Evolutionary conservation across 768 basidiomycete genomes (phyloP), one percentile per base, ranked within the genome.

Genomic region (Boletus reticuloceps): DNA sequence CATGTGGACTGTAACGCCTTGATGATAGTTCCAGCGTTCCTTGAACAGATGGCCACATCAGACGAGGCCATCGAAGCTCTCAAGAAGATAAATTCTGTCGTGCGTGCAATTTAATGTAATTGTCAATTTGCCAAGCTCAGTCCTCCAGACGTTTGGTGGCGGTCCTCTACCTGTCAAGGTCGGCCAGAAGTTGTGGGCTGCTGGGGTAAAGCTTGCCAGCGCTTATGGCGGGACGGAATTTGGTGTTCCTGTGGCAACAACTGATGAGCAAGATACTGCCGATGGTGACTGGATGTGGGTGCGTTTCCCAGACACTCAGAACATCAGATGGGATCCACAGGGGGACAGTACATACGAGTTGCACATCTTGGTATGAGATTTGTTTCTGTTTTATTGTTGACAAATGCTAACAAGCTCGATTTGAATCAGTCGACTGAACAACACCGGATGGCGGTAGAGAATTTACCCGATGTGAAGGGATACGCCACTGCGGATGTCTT

Each of bases 401-500:
- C 22, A 22, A 22, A 22, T 22, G 22, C 22, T 22, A 22, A 22
- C 22, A 22, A 22, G 22, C 3, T 3, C 22, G 22, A 22, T 22
- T 22, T 22, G 22, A 14, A 14, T 25, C 13, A 55, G 55, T n/a
- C 54, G 13, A 53, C 54, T 4, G 44, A 50, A 14, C 0, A 14
- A 3, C 51, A 44, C 20, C 22, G 31, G 12, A 51, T 60, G 45
- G 58, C 63, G 1, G 42, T 69, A 12, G 54, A 70, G 44, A 81
- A 81, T 56, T 47, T 75, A 2, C 60, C 72, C 2, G 80, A 77
- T 3, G 58, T 61, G 19, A 64, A 67, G 20, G 77, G 73, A 14
- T 80, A 78, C 43, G 68, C 76, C 2, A 79, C 78, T 2, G 64
- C 68, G 1, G 81, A 81, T 59, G 43, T 81, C 3, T 65, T 22